These are phyloP conservation scores for Phytophthora citrophthora DNA, from an alignment of 352 stramenopile species.

Conservation along the genomic window DNA sequence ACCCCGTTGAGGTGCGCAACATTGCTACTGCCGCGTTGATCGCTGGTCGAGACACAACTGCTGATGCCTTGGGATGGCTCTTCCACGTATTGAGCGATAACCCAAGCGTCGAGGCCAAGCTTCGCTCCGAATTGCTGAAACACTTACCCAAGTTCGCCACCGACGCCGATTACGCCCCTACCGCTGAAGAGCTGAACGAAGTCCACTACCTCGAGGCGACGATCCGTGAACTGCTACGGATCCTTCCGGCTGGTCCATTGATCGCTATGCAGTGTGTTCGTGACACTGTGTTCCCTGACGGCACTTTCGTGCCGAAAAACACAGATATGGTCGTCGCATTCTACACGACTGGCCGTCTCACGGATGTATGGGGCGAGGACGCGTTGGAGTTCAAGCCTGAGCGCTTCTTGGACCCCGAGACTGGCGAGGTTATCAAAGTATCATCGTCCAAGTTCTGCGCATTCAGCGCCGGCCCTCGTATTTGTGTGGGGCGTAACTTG, in stretches of 20 bases:
- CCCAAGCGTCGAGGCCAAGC: slow-evolving; percentile 43
- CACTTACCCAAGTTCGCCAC: slow-evolving; percentile 43
- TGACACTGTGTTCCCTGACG: slow-evolving; percentile 65
- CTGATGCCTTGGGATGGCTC: slow-evolving; percentile 68
- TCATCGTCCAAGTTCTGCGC: slow-evolving; percentile 72
- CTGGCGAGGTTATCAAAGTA: slow-evolving; percentile 34
- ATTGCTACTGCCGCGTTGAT: slow-evolving; percentile 72
- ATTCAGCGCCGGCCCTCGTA: slow-evolving; percentile 58
- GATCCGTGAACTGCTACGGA: slow-evolving; percentile 61
- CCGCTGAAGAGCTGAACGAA: slow-evolving; percentile 41
- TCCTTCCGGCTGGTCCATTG: slow-evolving; percentile 58
- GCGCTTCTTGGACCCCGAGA: slow-evolving; percentile 51
- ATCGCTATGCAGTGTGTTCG: slow-evolving; percentile 45
- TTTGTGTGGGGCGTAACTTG: slow-evolving; percentile 58
- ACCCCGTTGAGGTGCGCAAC: slow-evolving; percentile 60
- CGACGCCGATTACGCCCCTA: slow-evolving; percentile 25
- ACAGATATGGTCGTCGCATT: slow-evolving; percentile 48
- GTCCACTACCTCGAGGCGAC: slow-evolving; percentile 64
- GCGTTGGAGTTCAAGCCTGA: slow-evolving; percentile 56
- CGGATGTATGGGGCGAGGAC: slow-evolving; percentile 56
- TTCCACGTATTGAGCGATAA: slow-evolving; percentile 65
- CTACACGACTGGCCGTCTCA: slow-evolving; percentile 61
- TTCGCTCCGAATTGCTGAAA: slow-evolving; percentile 51
- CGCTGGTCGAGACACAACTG: slow-evolving; percentile 77
- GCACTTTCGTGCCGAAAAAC: slow-evolving; percentile 57